Percentiles rank a stretch among this genome's conserved stretches.
phyloP scores from a whole-genome alignment of 176 grass and related monocot genomes.

The Olyra latifolia region DNA sequence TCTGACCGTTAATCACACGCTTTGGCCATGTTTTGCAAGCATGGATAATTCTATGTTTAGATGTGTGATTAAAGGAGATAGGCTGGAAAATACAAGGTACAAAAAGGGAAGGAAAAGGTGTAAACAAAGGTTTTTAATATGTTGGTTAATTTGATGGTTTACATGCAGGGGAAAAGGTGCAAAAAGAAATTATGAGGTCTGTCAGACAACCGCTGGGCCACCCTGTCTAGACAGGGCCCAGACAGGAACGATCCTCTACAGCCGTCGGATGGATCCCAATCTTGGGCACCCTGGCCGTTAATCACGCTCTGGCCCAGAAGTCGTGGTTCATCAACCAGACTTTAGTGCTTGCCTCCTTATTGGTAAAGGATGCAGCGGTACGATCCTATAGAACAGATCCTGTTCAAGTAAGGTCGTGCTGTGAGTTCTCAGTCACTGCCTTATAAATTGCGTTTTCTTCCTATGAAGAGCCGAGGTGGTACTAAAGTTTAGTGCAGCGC shows the following conservation, averaged over 20 bases:
- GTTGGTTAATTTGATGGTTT: too few species aligned
- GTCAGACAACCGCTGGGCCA: not conserved
- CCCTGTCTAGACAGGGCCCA: not conserved
- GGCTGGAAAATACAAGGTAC: not conserved
- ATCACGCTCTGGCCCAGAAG: conserved; percentile 7
- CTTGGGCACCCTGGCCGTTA: not conserved
- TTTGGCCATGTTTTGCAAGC: not conserved
- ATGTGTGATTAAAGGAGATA: not conserved
- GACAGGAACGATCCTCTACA: conserved; percentile 21
- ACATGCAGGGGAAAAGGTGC: too few species aligned
- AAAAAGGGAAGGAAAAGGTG: not conserved
- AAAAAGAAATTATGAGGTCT: not conserved
- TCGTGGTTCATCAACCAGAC: not conserved
- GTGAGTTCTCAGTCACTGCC: not conserved
- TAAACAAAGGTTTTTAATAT: too few species aligned
- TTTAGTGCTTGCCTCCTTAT: not conserved
- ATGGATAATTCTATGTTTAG: not conserved
- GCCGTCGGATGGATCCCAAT: not conserved
- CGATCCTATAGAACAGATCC: conserved; percentile 26
- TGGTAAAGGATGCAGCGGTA: too few species aligned
- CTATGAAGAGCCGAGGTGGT: not conserved
- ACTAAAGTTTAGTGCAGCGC: not conserved
- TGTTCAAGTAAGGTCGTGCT: not conserved
- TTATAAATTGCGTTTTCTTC: not conserved
- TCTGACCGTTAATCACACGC: too few species aligned